Evolutionary conservation across 495 filamentous ascomycete species (phyloP), one percentile per base, ranked within the genome.

Genomic region (Tirmania nivea): DNA sequence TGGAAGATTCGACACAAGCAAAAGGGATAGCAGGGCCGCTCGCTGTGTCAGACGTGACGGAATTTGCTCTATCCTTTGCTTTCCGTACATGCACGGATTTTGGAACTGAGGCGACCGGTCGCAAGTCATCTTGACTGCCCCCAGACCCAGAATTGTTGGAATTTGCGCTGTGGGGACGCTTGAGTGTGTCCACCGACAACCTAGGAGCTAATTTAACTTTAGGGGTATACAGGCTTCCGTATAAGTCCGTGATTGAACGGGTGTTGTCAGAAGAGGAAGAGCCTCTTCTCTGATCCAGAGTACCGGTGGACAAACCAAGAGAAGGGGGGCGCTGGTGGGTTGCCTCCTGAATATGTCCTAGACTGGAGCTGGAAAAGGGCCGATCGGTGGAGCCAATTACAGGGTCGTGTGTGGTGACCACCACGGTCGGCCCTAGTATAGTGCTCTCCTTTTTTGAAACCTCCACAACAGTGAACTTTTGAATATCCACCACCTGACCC

Each of bases 191-290:
- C 21, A 81, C 68, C 4, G 82, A 84, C 51, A 85, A 86, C 50
- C 87, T 75, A 17, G 87, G 87, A 9, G 82, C 87, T 31, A 89
- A 74, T 62, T 86, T 92, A 54, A 90, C 78, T 39, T 69, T 69
- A 57, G 75, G 75, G 0, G 67, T 66, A 54, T 76, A 75, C 17
- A 68, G 70, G 48, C 74, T 72, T 39, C 68, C 72, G 57, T 82
- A 78, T 16, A 80, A 60, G 48, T 88, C 84, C 10, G 74, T 69
- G 35, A 74, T 62, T 7, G 70, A 75, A 20, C 84, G 72, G 19
- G 76, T 69, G 10, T 82, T 81, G 57, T 84, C 79, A 0, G 80
- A 79, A 11, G 79, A 83, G 54, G 71, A 57, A 42, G 60, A 63
- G 51, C 62, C 61, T 60, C 63, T 55, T 51, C 73, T 71, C 42